Percentiles rank a stretch among this genome's conserved stretches.
phyloP scores from a whole-genome alignment of 768 basidiomycete species.

The Suillus subaureus region DNA sequence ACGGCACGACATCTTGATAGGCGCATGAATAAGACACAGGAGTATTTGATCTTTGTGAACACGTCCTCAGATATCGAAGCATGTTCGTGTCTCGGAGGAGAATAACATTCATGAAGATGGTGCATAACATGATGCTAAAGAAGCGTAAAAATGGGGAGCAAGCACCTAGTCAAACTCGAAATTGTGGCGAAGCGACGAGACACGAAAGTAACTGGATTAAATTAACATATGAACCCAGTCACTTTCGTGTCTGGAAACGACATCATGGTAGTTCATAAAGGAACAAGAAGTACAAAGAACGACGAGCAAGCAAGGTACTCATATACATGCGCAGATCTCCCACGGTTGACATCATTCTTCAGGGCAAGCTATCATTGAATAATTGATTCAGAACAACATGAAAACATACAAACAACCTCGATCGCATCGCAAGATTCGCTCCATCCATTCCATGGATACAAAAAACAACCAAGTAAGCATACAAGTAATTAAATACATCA shows the following conservation, averaged over 20 bases:
- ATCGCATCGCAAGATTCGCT: not conserved
- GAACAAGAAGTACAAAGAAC: not conserved
- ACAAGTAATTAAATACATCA: not conserved
- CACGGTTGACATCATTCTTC: no score
- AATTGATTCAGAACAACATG: not conserved
- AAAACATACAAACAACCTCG: not conserved
- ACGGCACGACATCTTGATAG: not conserved
- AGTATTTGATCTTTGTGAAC: not conserved
- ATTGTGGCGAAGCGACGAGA: not conserved
- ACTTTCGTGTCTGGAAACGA: no score
- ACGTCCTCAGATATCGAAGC: not conserved
- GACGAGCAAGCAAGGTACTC: no score
- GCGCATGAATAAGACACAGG: not conserved
- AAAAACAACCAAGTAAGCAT: not conserved
- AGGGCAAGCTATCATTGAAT: no score
- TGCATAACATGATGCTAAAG: not conserved
- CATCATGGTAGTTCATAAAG: not conserved
- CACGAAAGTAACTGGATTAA: not conserved
- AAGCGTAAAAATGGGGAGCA: not conserved
- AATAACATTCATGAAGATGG: no score
- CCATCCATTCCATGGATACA: not conserved
- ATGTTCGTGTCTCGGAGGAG: no score
- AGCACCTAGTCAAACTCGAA: not conserved
- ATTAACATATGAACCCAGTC: no score
- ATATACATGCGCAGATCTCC: not conserved